Evolutionary conservation across 345 rosid species (phyloP).

Genomic region (Sisymbrium altissimum): DNA sequence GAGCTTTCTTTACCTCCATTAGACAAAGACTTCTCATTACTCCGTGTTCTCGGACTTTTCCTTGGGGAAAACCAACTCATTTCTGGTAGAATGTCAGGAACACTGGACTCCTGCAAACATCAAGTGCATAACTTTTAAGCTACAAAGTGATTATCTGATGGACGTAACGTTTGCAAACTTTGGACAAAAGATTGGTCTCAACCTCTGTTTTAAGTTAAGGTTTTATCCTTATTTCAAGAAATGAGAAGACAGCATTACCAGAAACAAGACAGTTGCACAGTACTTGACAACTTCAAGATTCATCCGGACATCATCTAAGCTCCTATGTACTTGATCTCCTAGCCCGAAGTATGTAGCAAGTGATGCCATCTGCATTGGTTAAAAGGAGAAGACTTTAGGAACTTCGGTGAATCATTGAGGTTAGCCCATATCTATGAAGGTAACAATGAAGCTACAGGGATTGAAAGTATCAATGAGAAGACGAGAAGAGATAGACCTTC

Average conservation of each 20-base stretch:
- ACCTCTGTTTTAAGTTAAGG: not conserved
- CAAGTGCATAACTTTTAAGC: not conserved
- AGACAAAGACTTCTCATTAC: slow-evolving; percentile 39
- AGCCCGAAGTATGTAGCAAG: slow-evolving; percentile 79
- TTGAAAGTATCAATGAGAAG: not conserved
- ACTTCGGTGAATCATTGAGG: not conserved
- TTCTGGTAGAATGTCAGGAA: slow-evolving; percentile 39
- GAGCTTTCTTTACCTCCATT: slow-evolving; percentile 25
- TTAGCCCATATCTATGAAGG: not conserved
- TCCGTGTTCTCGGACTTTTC: slow-evolving; percentile 56
- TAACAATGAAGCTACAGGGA: not conserved
- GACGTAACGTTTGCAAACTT: not conserved
- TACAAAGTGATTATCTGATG: not conserved
- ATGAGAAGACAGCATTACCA: slow-evolving; percentile 46
- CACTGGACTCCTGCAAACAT: slow-evolving; percentile 38
- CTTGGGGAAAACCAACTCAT: slow-evolving; percentile 56
- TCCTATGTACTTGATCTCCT: slow-evolving; percentile 83
- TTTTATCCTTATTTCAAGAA: not conserved
- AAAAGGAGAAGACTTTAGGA: not conserved
- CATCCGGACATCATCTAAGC: slow-evolving; percentile 87
- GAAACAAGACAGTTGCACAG: slow-evolving; percentile 83
- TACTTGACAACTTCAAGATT: slow-evolving; percentile 84
- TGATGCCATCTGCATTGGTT: slow-evolving; percentile 65
- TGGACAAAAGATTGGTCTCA: not conserved
- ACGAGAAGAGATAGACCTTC: slow-evolving; percentile 48